Evolutionary conservation across 192 early-diverging fungal species (phyloP), one percentile per base, ranked within the genome.

Genomic region (Rhizophagus prolifer): DNA sequence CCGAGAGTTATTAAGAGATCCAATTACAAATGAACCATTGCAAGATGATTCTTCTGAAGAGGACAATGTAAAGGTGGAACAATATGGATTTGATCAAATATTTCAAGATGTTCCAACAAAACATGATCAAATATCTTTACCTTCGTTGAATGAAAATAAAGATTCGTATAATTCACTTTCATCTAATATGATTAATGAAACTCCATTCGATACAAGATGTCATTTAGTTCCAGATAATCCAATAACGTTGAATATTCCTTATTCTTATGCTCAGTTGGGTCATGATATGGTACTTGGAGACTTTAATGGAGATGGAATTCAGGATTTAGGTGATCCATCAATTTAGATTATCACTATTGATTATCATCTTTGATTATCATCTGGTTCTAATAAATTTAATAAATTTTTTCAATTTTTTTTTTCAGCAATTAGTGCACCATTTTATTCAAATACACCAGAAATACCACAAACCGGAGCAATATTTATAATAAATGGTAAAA

Each of bases 251-350:
- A 76, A 81, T 25, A 83, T 86, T 58, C 82, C 85, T 4, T 75
- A 80, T 50, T 72, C 84, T n/a, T 91, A 90, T 78, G 86, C 88
- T 8, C 86, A 84, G 7, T 82, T 97, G 21, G 95, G 94, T 12
- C 87, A 88, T 34, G 84, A 87, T 4, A 80, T 88, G 19, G 87
- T 81, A 5, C 70, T 78, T 0, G 95, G 94, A 16, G 90, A 95
- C 73, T 97, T 95, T 79, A 79, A 86, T 81, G 90, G 87, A 8
- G 86, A 87, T 66, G 91, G 90, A 8, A 54, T 72, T 14, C 16
- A 82, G 7, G 89, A 91, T 59, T 66, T 94, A 13, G 94, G 70
- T 72, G 28, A 72, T 26, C 5, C 58, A 19, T 28, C 19, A 30
- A 58, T 71, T 71, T 71, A 31, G 23, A 31, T 58, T 72, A 50